These are phyloP conservation scores for Linderniella brevidens DNA, from an alignment of 257 asterid species.

Conservation along the genomic window DNA sequence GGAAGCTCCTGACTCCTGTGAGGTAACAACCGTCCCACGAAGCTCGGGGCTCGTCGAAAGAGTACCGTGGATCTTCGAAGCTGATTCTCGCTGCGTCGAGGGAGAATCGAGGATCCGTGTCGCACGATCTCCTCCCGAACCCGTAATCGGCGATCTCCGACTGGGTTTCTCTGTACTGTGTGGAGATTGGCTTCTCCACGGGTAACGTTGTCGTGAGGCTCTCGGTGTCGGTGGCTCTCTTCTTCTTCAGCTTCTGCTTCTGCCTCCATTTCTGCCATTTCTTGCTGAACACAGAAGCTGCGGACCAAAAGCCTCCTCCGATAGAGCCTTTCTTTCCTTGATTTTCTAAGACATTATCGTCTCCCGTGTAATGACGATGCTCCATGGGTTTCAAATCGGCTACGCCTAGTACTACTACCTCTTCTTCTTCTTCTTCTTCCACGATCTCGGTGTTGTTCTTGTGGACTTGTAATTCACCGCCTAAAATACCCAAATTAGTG, in stretches of 20 bases:
- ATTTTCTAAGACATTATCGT: conserved; percentile 32
- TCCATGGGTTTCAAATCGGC: conserved; percentile 45
- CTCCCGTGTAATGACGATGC: conserved; percentile 24
- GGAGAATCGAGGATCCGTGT: conserved; percentile 76
- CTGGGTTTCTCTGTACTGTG: conserved; percentile 75
- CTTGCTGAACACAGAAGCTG: conserved; percentile 92
- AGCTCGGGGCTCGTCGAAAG: conserved; percentile 89
- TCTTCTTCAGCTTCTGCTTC: conserved; percentile 77
- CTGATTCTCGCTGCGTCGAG: conserved; percentile 85
- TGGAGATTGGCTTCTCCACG: conserved; percentile 62
- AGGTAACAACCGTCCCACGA: conserved; percentile 79
- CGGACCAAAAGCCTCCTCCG: conserved; percentile 76
- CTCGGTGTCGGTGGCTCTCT: conserved; percentile 20
- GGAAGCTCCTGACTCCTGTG: conserved; percentile 54
- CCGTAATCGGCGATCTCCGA: conserved; percentile 95
- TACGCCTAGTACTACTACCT: conserved; percentile 4
- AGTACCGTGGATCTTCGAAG: conserved; percentile 71
- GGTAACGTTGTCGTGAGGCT: conserved; percentile 43
- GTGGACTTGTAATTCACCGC: conserved; percentile 18
- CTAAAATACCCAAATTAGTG: conserved; percentile 15
- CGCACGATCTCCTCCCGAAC: conserved; percentile 85
- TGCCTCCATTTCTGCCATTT: conserved; percentile 93
- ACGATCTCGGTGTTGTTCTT: conserved; percentile 41
- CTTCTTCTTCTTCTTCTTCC: conserved; percentile 28
- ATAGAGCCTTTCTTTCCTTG: conserved; percentile 51